Conservation (phyloP, 2,329 filamentous ascomycete genomes). For the Capronia epimyces region DNA sequence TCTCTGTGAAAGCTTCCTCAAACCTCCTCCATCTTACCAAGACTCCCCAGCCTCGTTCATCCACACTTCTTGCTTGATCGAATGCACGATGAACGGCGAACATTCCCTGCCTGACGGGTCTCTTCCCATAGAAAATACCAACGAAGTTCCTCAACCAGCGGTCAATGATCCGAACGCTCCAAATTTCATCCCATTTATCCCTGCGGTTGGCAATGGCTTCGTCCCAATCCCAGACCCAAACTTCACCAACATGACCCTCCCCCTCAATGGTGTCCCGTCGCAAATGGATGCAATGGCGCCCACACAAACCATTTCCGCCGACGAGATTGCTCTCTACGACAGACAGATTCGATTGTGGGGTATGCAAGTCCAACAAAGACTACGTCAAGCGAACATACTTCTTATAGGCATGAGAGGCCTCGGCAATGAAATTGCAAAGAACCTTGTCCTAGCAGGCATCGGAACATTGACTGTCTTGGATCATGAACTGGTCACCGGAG, state of each 20-base stretch:
- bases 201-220: conserved; percentile 10
- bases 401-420: conserved; percentile 83
- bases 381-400: conserved; percentile 82
- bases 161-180: conserved; percentile 1
- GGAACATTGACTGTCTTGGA: conserved; percentile 86
- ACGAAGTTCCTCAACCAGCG: neutral
- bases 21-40: neutral
- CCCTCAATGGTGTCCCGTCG: conserved; percentile 13
- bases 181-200: conserved; percentile 6
- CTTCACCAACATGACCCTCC: conserved; percentile 11
- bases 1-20: neutral
- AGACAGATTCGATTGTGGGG: conserved; percentile 97
- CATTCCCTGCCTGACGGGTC: conserved; percentile 10
- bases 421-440: conserved; percentile 93
- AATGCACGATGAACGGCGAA: neutral
- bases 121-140: neutral
- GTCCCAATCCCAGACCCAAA: conserved; percentile 6
- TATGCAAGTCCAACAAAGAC: conserved; percentile 84
- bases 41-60: neutral
- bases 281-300: conserved; percentile 14
- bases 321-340: conserved; percentile 96
- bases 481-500: conserved; percentile 65
- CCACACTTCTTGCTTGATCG: neutral
- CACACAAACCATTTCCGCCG: conserved; percentile 43
- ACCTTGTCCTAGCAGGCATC: conserved; percentile 88